phyloP scores from a whole-genome alignment of 345 rosid species.

The Salix exigua region DNA sequence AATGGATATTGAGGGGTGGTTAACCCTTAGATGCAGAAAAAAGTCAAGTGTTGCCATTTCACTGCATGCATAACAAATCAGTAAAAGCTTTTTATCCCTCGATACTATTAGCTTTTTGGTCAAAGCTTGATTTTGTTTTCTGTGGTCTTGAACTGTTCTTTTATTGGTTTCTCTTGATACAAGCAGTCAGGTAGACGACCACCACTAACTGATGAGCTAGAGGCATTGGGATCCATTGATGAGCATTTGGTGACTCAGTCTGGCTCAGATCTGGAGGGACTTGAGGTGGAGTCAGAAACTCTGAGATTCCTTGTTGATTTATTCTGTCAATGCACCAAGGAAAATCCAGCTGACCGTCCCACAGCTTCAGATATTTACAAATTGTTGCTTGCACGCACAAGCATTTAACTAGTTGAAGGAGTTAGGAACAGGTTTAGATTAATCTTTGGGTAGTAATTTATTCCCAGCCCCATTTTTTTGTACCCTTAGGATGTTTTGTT shows the following conservation, averaged over 20 bases:
- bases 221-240: conserved; percentile 35
- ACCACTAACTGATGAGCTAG: conserved; percentile 52
- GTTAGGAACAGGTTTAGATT: conserved; percentile 15
- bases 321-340: conserved; percentile 62
- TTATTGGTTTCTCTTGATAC: background rate
- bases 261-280: conserved; percentile 28
- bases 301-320: conserved; percentile 65
- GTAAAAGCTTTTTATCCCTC: background rate
- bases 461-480: conserved; percentile 19
- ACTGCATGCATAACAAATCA: background rate
- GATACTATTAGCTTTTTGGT: background rate
- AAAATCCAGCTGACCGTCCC: conserved; percentile 63
- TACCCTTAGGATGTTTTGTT: conserved; percentile 20
- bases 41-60: background rate
- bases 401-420: conserved; percentile 16
- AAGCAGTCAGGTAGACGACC: conserved; percentile 78
- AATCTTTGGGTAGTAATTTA: conserved; percentile 5
- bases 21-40: background rate
- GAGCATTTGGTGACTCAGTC: conserved; percentile 28
- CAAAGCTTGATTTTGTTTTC: background rate
- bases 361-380: conserved; percentile 56
- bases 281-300: conserved; percentile 43
- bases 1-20: background rate
- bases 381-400: conserved; percentile 33
- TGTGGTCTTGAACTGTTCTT: conserved; percentile 4